phyloP scores from a whole-genome alignment of 345 rosid genomes.

The Syzygium aromaticum region DNA sequence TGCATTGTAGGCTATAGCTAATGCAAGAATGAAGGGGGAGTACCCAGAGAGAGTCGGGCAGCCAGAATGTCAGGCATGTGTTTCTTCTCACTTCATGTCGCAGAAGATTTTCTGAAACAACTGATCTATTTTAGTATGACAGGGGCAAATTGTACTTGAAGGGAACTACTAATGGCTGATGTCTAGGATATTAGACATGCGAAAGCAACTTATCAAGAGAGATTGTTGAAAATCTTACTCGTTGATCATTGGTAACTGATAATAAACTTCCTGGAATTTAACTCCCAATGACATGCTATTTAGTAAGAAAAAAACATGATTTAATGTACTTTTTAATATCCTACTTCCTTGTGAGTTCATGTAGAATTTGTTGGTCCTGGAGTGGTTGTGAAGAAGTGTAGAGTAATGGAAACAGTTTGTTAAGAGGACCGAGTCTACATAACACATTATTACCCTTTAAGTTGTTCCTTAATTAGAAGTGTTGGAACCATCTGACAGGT shows the following conservation, averaged over 20 bases:
- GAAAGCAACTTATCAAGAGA: background rate
- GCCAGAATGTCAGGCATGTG: slow-evolving; percentile 91
- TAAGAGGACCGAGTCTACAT: background rate
- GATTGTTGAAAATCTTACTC: background rate
- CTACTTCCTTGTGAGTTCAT: background rate
- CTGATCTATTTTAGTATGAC: background rate
- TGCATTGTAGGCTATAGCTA: slow-evolving; percentile 72
- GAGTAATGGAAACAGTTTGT: background rate
- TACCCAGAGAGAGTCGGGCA: slow-evolving; percentile 94
- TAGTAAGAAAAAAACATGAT: background rate
- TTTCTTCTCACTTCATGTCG: background rate
- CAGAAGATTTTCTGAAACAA: background rate
- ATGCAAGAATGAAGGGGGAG: slow-evolving; percentile 91
- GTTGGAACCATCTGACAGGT: background rate
- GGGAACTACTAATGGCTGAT: background rate
- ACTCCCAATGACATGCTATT: background rate
- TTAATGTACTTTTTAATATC: background rate
- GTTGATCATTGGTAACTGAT: background rate
- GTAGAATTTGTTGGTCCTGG: background rate
- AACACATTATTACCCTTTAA: background rate
- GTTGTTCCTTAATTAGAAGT: background rate
- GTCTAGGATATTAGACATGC: background rate
- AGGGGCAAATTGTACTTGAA: background rate
- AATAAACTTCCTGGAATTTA: background rate
- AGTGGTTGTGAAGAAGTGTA: background rate